Evolutionary conservation across 257 asterid genomes (phyloP), one percentile per base, ranked within the genome.

Genomic region (Capsicum rhomboideum): DNA sequence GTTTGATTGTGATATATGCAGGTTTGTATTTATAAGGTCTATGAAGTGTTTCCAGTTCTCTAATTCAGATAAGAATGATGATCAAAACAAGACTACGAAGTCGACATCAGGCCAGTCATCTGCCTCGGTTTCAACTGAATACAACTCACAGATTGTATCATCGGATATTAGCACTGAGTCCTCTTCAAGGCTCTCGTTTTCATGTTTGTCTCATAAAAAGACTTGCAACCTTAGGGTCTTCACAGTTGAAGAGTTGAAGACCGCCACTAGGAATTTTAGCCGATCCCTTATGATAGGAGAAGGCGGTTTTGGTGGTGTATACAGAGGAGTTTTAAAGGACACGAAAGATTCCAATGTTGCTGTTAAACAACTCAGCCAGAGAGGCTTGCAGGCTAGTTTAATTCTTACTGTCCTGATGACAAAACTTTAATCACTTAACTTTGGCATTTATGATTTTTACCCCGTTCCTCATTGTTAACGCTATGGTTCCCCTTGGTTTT

Each of bases 251-350:
- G 99, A 95, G 89, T 91, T 95, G 66, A 94, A 92, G 87, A 86
- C 86, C 1, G 95, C 94, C 6, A 95, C 99, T 0, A 92, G 64
- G 90, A 93, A 88, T 78, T 94, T 94, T 64, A 93, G 94, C 89
- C 95, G 94, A 1, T 90, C 98, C 58, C 93, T 90, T 49, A 92
- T 95, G 98, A 87, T 95, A 6, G 98, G 99, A 8, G 98, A 95
- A 88, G 99, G 99, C 0, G 98, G 98, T 18, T 95, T 95, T 52
- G 99, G 98, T 21, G 93, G 97, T 0, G 99, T 94, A 34, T 95
- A 90, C 61, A 87, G 93, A 68, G 99, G 94, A 13, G 86, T 89
- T 61, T 66, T 92, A 21, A 77, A 85, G 20, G 98, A 92, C 61
- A 86, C 89, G 23, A 95, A 94, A 34, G 40, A 34, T 34, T 34